Evolutionary conservation across 2,329 filamentous ascomycete species (phyloP), one percentile per base, ranked within the genome.

Genomic region (Paraconiothyrium brasiliense): DNA sequence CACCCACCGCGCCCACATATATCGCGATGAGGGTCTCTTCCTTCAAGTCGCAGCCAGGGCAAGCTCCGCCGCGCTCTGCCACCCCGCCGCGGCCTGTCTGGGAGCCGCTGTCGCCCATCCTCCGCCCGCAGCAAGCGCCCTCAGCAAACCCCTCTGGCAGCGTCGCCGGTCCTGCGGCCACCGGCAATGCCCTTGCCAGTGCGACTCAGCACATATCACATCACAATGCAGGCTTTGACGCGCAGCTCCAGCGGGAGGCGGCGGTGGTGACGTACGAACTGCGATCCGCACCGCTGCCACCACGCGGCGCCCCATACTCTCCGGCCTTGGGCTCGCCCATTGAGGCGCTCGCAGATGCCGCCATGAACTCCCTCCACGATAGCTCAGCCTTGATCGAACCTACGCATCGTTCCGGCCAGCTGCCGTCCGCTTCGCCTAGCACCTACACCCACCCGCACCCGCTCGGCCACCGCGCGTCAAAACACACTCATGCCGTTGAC

Each of bases 271-370:
- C 64, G 54, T 64, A 65, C 56, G 63, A 63, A 39, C 59, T 58
- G 64, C 69, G 58, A 48, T 68, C 69, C 54, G 71, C 69, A 57
- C 71, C 69, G 41, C 71, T 64, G 27, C 66, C 68, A 60, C 70
- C 57, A 22, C 63, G 58, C 27, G 61, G 43, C 56, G 54, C 70
- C 57, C 66, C 61, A 46, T 65, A 68, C 62, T 63, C 72, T 57
- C 69, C 68, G 63, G 60, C 70, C 20, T 70, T 71, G 49, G 69
- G 67, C 59, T 77, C 76, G 54, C 77, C 80, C 63, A 83, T 83
- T 62, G 81, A 82, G 56, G 76, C 79, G 34, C 75, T 83, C 9
- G 80, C 81, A 34, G 78, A 80, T 61, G 79, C 78, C 54, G 81
- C 81, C 49, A 54, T 69, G 22, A 70, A 73, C 4, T 72, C 71